phyloP scores from a whole-genome alignment of 2,329 filamentous ascomycete species.

The Tolypocladium inflatum region DNA sequence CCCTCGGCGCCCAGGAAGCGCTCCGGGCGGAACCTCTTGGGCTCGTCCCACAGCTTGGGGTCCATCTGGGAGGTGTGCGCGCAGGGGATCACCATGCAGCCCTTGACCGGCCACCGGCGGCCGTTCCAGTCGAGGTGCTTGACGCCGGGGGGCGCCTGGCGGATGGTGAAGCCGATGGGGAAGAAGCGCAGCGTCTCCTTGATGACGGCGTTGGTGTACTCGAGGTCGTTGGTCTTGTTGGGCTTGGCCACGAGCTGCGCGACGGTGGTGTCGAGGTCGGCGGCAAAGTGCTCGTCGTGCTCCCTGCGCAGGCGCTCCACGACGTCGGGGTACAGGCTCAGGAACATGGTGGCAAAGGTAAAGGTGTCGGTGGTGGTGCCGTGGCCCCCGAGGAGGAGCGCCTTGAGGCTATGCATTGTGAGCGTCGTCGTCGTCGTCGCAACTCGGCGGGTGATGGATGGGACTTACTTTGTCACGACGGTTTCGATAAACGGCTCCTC shows the following conservation, averaged over 20 bases:
- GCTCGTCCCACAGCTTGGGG: slow-evolving; percentile 24
- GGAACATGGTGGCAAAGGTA: slow-evolving; percentile 8
- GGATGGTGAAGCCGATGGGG: slow-evolving; percentile 34
- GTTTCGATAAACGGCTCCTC: slow-evolving; percentile 8
- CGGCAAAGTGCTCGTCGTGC: slow-evolving; percentile 14
- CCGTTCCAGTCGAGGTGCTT: slow-evolving; percentile 28
- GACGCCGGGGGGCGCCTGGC: slow-evolving; percentile 18
- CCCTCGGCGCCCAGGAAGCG: slow-evolving; percentile 21
- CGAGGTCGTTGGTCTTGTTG: slow-evolving; percentile 35
- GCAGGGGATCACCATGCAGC: slow-evolving; percentile 14
- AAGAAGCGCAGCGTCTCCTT: slow-evolving; percentile 44
- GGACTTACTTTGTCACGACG: slow-evolving; percentile 5
- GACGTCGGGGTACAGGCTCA: slow-evolving; percentile 10
- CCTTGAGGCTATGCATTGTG: slow-evolving; percentile 8
- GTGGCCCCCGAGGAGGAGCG: slow-evolving; percentile 12
- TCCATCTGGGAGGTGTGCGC: slow-evolving; percentile 18
- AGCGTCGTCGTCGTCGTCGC: neutral
- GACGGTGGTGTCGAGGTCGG: slow-evolving; percentile 19
- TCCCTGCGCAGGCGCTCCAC: slow-evolving; percentile 11
- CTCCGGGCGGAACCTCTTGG: slow-evolving; percentile 28
- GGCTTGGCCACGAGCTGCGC: slow-evolving; percentile 30
- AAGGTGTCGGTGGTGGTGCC: slow-evolving; percentile 11
- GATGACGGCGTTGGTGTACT: slow-evolving; percentile 41
- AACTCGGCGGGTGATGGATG: no score
- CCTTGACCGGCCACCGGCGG: slow-evolving; percentile 23